phyloP scores from a whole-genome alignment of 2,329 filamentous ascomycete species.

The Sclerotinia minor region DNA sequence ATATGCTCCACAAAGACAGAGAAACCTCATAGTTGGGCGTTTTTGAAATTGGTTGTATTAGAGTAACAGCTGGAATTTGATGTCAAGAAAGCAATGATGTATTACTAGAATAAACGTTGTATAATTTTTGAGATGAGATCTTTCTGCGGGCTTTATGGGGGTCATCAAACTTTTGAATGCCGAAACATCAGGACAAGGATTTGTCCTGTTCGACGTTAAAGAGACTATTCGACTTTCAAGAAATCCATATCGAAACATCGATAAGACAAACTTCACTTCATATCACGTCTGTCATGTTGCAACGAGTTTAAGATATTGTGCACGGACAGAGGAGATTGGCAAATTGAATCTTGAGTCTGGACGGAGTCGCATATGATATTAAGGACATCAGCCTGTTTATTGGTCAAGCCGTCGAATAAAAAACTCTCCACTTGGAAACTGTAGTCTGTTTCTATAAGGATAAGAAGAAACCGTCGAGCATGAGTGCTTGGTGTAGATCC shows the following conservation, averaged over 20 bases:
- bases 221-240: neutral
- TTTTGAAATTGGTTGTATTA: neutral
- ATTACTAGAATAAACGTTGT: neutral
- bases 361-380: neutral
- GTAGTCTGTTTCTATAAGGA: neutral
- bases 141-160: conserved; percentile 9
- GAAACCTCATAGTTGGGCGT: conserved; percentile 50
- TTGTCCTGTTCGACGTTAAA: neutral
- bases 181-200: neutral
- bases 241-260: conserved; percentile 12
- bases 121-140: neutral
- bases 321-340: conserved; percentile 9
- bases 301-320: conserved; percentile 14
- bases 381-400: neutral
- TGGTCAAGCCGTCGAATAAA: neutral
- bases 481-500: neutral
- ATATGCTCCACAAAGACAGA: conserved; percentile 59
- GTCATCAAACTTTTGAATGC: neutral
- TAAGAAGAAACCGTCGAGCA: neutral
- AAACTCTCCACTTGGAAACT: neutral
- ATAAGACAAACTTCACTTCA: conserved; percentile 23
- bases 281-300: conserved; percentile 1
- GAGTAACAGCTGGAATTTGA: neutral
- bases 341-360: conserved; percentile 6
- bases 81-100: neutral